phyloP scores from a whole-genome alignment of 148 eudicot species.

The Chenopodium quinoa region DNA sequence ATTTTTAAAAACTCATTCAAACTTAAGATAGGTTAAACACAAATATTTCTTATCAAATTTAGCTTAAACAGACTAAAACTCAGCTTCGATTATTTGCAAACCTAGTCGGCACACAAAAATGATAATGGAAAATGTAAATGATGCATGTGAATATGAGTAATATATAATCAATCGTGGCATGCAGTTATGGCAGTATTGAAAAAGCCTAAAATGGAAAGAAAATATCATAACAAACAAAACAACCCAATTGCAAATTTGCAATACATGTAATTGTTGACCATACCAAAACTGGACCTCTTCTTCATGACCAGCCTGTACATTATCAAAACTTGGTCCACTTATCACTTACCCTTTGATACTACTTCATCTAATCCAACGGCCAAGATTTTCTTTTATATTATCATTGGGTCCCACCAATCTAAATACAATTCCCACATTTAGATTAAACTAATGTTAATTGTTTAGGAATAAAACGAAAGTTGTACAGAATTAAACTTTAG shows the following conservation, averaged over 20 bases:
- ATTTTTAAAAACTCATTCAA: too few relatives aligned
- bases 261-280: conserved; percentile 9
- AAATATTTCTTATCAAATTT: too few relatives aligned
- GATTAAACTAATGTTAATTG: neutral
- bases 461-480: neutral
- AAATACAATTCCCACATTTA: too few relatives aligned
- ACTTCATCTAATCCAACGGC: conserved; percentile 6
- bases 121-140: neutral
- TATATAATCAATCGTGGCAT: neutral
- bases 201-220: conserved; percentile 4
- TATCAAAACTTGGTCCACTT: conserved; percentile 11
- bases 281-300: conserved; percentile 24
- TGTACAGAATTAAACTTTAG: neutral
- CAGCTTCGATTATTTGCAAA: too few relatives aligned
- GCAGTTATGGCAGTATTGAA: neutral
- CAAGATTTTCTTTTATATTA: neutral
- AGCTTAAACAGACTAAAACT: too few relatives aligned
- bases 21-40: too few relatives aligned
- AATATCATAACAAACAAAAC: neutral
- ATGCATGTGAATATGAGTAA: neutral
- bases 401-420: neutral
- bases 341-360: neutral
- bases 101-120: too few relatives aligned
- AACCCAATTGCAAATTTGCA: neutral
- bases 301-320: conserved; percentile 21